These are phyloP conservation scores for Blastobotrys terrestris DNA, from an alignment of 805 yeast genomes.

Conservation along the genomic window DNA sequence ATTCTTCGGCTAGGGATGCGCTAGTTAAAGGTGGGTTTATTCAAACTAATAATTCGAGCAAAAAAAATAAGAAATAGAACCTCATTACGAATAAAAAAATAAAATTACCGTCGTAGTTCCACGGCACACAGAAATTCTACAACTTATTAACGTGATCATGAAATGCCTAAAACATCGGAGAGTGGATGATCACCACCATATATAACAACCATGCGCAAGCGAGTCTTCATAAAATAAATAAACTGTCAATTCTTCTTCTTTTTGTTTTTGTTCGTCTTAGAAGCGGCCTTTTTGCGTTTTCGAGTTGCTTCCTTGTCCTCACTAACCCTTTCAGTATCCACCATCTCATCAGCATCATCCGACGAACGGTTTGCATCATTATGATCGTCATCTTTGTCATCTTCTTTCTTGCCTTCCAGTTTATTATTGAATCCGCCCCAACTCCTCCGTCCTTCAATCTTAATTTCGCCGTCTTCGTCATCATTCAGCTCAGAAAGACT, in stretches of 20 bases:
- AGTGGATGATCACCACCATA: slow-evolving; percentile 37
- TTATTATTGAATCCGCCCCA: slow-evolving; percentile 16
- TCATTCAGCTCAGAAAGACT: slow-evolving; percentile 13
- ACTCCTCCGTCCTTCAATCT: slow-evolving; percentile 22
- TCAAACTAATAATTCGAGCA: background rate
- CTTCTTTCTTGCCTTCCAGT: slow-evolving; percentile 1
- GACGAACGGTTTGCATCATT: no score
- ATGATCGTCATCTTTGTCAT: no score
- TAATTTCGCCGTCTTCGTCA: no score
- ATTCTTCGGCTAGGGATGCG: slow-evolving; percentile 49
- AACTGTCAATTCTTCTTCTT: background rate
- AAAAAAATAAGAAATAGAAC: background rate
- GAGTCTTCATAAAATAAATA: no score
- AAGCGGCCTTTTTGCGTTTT: no score
- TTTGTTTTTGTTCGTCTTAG: no score
- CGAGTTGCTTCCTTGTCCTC: background rate
- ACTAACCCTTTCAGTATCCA: background rate
- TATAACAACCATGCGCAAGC: no score
- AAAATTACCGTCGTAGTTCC: no score
- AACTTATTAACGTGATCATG: no score
- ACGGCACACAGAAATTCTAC: no score
- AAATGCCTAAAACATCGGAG: slow-evolving; percentile 69
- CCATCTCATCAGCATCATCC: background rate
- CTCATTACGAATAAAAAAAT: no score
- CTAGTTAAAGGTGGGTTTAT: slow-evolving; percentile 31